A percentile compares a stretch with the other conserved stretches of the same genome.
Conservation (phyloP, 345 rosid genomes). For the Ailanthus altissimus region DNA sequence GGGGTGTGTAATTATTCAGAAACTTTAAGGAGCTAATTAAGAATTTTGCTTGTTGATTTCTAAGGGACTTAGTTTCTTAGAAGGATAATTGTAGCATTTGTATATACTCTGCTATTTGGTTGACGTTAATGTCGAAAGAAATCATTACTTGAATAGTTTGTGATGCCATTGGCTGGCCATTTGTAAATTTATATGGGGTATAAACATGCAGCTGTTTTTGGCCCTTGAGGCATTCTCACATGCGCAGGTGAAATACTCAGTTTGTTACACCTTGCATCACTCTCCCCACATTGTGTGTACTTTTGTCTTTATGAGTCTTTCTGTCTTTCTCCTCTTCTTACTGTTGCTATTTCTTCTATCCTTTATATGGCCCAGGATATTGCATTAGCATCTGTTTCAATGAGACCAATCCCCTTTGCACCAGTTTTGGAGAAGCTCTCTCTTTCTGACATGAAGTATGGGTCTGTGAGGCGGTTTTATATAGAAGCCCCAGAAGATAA, state of each 20-base stretch:
- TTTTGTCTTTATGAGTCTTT: neutral
- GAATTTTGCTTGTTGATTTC: neutral
- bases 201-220: neutral
- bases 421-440: constrained; percentile 89
- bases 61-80: neutral
- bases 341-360: constrained; percentile 3
- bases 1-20: neutral
- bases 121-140: neutral
- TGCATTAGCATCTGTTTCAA: constrained; percentile 90
- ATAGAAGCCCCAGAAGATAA: constrained; percentile 74
- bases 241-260: neutral
- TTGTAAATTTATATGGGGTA: neutral
- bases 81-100: neutral
- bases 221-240: neutral
- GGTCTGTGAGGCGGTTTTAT: constrained; percentile 83
- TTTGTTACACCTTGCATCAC: neutral
- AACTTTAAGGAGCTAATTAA: neutral
- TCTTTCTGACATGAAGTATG: constrained; percentile 65
- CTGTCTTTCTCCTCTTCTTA: neutral
- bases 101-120: neutral
- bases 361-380: constrained; percentile 58
- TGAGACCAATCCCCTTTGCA: constrained; percentile 90
- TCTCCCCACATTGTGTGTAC: neutral
- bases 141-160: neutral
- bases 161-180: neutral